These are phyloP conservation scores for Geum urbanum DNA, from an alignment of 306 rosid genomes.

Conservation along the genomic window DNA sequence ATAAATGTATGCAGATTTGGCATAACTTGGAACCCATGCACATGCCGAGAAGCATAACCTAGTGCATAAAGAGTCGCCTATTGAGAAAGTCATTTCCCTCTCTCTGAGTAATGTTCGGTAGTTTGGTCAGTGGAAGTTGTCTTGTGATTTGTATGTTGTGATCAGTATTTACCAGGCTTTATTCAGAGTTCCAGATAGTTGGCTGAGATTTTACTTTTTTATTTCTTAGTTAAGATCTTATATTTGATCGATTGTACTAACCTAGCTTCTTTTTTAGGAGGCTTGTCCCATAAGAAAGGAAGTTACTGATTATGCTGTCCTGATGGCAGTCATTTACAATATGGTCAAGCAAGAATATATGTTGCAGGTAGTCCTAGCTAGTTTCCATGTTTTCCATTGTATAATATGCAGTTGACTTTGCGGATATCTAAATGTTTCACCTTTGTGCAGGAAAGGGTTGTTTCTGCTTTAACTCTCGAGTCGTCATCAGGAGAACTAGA, in stretches of 20 bases:
- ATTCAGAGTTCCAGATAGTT: not conserved
- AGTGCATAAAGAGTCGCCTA: not conserved
- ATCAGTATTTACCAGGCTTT: not conserved
- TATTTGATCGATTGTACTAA: not conserved
- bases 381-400: constrained; percentile 2
- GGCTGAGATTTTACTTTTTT: not conserved
- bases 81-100: not conserved
- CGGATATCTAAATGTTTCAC: constrained; percentile 1
- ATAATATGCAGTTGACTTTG: constrained; percentile 2
- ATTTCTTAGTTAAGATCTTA: not conserved
- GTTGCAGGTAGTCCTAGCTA: constrained; percentile 63
- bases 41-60: not conserved
- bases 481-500: constrained; percentile 57
- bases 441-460: constrained; percentile 57
- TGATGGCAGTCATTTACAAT: constrained; percentile 53
- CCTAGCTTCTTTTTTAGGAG: constrained; percentile 31
- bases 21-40: not conserved
- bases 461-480: constrained; percentile 53
- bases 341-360: constrained; percentile 64
- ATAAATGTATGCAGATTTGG: not conserved
- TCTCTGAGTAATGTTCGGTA: not conserved
- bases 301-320: constrained; percentile 36
- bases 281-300: constrained; percentile 34
- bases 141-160: not conserved
- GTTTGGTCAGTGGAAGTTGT: not conserved